Percentiles rank a stretch among this genome's conserved stretches.
phyloP scores from a whole-genome alignment of 768 basidiomycete genomes.

The Xanthoconium stramineum region DNA sequence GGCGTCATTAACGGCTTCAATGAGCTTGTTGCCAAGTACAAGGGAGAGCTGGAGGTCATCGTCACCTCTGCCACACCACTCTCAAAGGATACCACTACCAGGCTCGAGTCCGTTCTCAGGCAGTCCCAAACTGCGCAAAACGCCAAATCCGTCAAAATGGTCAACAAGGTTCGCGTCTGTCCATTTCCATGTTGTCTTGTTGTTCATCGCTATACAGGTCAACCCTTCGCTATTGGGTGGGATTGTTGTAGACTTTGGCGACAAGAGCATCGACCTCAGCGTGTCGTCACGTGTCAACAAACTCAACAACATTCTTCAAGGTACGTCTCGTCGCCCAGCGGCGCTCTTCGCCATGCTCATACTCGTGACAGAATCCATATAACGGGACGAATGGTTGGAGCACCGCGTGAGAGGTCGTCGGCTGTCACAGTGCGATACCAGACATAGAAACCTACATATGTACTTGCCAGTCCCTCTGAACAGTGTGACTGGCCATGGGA shows the following conservation, averaged over 20 bases:
- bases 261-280: constrained; percentile 96
- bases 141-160: constrained; percentile 84
- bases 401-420: not conserved
- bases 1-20: constrained; percentile 91
- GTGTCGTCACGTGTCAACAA: constrained; percentile 93
- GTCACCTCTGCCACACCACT: constrained; percentile 88
- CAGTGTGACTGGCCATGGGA: not conserved
- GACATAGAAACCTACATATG: constrained; percentile 10
- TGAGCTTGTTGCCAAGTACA: constrained; percentile 82
- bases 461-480: constrained; percentile 1
- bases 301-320: constrained; percentile 83
- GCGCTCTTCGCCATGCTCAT: constrained; percentile 11
- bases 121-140: constrained; percentile 79
- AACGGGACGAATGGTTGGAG: not conserved
- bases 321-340: constrained; percentile 43
- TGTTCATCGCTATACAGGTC: constrained; percentile 51
- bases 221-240: constrained; percentile 92
- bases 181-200: not conserved
- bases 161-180: constrained; percentile 71
- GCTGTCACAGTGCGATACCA: constrained; percentile 3
- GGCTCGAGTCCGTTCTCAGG: constrained; percentile 85
- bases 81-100: constrained; percentile 67
- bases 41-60: constrained; percentile 88
- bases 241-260: constrained; percentile 93
- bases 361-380: constrained; percentile 25